Evolutionary conservation across 164 flowering plant genomes (phyloP).

Genomic region (Magnolia kwangsiensis): DNA sequence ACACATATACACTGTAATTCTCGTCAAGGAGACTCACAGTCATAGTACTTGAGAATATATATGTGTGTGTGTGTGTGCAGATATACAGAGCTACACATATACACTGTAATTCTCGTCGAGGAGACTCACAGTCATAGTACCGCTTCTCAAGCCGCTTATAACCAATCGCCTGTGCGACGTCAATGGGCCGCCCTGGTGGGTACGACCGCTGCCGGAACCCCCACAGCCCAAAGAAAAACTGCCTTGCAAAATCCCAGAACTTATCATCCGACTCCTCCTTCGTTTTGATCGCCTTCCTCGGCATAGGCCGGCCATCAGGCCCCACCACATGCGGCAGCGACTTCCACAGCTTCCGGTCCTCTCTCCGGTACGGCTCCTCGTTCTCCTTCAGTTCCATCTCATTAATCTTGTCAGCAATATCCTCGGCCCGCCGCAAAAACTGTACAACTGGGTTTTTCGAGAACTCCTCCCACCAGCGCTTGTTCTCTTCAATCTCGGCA

Average conservation of each 20-base stretch:
- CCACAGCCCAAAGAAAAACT: constrained; percentile 94
- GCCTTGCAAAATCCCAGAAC: constrained; percentile 87
- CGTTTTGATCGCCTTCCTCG: constrained; percentile 68
- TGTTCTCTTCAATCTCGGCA: constrained; percentile 63
- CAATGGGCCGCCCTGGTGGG: constrained; percentile 78
- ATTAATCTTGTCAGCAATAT: constrained; percentile 53
- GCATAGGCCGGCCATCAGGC: constrained; percentile 91
- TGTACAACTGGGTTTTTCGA: constrained; percentile 43
- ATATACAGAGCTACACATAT: background rate
- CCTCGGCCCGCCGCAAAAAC: constrained; percentile 49
- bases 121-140: constrained; percentile 86
- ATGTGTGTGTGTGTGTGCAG: too few species aligned
- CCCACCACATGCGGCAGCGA: constrained; percentile 71
- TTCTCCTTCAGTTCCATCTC: constrained; percentile 58
- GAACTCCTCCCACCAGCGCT: constrained; percentile 54
- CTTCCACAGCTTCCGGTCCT: constrained; percentile 66
- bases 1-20: background rate
- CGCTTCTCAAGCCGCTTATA: constrained; percentile 82
- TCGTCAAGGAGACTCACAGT: constrained; percentile 57
- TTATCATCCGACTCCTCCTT: constrained; percentile 58
- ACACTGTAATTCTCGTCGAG: background rate
- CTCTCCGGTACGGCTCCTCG: constrained; percentile 44
- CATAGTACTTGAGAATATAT: too few species aligned
- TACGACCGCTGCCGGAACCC: constrained; percentile 86
- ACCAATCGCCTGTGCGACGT: constrained; percentile 91